These are phyloP conservation scores for Tanozyma kutaoensis DNA, from an alignment of 805 yeast species.

Conservation along the genomic window DNA sequence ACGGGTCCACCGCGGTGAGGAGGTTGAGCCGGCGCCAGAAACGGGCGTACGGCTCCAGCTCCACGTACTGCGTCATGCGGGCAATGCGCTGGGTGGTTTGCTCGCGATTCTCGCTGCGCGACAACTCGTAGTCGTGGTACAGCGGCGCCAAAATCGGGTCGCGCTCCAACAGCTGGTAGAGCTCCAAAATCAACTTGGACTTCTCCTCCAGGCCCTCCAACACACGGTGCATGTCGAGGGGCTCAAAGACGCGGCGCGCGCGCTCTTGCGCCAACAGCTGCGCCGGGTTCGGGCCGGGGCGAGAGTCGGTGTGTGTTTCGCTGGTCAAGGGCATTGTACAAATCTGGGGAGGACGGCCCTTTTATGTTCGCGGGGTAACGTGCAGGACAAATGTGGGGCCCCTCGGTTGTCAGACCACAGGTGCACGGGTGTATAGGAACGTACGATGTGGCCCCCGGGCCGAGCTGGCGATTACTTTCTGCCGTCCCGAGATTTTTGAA, in stretches of 20 bases:
- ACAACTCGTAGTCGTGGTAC: conserved; percentile 18
- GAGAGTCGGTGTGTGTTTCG: too few relatives aligned
- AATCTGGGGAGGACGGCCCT: too few relatives aligned
- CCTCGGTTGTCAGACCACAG: too few relatives aligned
- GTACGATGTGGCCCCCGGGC: too few relatives aligned
- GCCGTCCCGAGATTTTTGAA: too few relatives aligned
- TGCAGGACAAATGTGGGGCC: too few relatives aligned
- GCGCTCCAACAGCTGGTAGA: conserved; percentile 22
- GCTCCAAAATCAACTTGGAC: conserved; percentile 13
- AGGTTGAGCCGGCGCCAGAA: conserved; percentile 21
- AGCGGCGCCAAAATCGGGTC: conserved; percentile 21
- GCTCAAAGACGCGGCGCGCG: conserved; percentile 16
- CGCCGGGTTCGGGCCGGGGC: too few relatives aligned
- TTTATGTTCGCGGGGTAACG: too few relatives aligned
- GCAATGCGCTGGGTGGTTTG: conserved; percentile 20
- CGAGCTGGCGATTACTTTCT: too few relatives aligned
- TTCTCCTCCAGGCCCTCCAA: conserved; percentile 27
- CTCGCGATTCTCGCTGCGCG: conserved; percentile 16
- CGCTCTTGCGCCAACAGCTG: conserved; percentile 14
- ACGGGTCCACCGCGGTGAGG: conserved; percentile 24
- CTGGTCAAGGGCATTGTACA: too few relatives aligned
- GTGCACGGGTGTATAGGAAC: too few relatives aligned
- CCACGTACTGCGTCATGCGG: conserved; percentile 22
- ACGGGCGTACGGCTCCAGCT: conserved; percentile 15
- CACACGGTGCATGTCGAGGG: conserved; percentile 25